These are phyloP conservation scores for Verticillium alfalfae DNA, from an alignment of 2,329 filamentous ascomycete species.

Conservation along the genomic window DNA sequence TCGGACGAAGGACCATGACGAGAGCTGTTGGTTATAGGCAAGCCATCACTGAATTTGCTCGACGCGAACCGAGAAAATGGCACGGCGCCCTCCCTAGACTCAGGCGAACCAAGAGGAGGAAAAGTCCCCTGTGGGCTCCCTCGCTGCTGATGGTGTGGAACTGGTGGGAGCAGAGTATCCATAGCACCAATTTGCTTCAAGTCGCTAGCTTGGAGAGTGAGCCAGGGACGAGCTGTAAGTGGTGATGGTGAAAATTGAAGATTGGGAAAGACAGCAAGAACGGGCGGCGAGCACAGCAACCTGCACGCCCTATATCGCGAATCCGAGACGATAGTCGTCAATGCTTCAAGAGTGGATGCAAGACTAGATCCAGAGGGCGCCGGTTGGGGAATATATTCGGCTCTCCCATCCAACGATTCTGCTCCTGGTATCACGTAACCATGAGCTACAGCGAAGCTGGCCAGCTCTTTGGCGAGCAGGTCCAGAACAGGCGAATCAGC, in stretches of 20 bases:
- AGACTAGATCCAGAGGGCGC: slow-evolving; percentile 56
- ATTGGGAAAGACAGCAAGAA: slow-evolving; percentile 63
- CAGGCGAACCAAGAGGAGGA: slow-evolving; percentile 44
- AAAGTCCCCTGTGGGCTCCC: slow-evolving; percentile 37
- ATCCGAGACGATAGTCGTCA: slow-evolving; percentile 69
- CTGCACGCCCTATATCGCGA: slow-evolving; percentile 75
- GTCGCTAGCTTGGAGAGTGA: slow-evolving; percentile 31
- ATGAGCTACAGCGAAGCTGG: slow-evolving; percentile 61
- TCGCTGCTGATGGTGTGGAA: slow-evolving; percentile 33
- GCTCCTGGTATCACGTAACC: slow-evolving; percentile 17
- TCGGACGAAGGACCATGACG: slow-evolving; percentile 26
- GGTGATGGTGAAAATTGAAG: slow-evolving; percentile 37
- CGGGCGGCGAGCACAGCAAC: slow-evolving; percentile 61
- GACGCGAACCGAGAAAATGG: slow-evolving; percentile 10
- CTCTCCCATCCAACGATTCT: background rate
- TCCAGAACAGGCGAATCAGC: slow-evolving; percentile 72
- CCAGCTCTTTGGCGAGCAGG: slow-evolving; percentile 68
- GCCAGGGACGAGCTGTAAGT: slow-evolving; percentile 31
- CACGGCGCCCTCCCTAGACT: slow-evolving; percentile 28
- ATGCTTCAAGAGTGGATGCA: slow-evolving; percentile 68
- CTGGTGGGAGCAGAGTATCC: slow-evolving; percentile 58
- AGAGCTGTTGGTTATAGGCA: slow-evolving; percentile 23
- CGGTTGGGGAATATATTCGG: slow-evolving; percentile 47
- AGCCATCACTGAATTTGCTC: slow-evolving; percentile 19
- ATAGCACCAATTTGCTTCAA: slow-evolving; percentile 44